These are phyloP conservation scores for Dipteronia sinensis DNA, from an alignment of 345 rosid species.

Conservation along the genomic window DNA sequence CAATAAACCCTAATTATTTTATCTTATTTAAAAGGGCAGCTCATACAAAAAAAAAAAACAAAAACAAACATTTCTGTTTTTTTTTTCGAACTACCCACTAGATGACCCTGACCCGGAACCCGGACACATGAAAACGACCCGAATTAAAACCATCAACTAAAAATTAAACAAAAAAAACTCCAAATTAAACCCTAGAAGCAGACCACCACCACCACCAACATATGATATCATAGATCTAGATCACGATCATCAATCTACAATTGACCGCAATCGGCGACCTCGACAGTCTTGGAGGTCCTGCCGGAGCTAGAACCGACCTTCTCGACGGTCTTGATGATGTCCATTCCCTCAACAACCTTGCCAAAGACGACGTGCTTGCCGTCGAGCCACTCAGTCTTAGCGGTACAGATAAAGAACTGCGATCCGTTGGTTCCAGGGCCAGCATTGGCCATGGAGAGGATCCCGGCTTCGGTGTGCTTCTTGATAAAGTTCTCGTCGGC, in stretches of 20 bases:
- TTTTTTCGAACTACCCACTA: neutral
- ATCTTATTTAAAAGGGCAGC: slow-evolving; percentile 32
- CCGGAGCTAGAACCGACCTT: slow-evolving; percentile 70
- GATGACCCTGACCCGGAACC: neutral
- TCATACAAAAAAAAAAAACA: neutral
- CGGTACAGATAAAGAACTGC: slow-evolving; percentile 74
- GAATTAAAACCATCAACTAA: neutral
- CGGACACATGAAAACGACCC: neutral
- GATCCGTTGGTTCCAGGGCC: slow-evolving; percentile 77
- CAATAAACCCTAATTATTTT: neutral
- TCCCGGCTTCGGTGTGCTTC: slow-evolving; percentile 77
- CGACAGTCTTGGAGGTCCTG: slow-evolving; percentile 55
- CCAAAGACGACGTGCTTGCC: slow-evolving; percentile 90
- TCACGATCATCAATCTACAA: neutral
- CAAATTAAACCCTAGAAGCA: neutral
- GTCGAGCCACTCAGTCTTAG: slow-evolving; percentile 70
- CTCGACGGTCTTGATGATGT: slow-evolving; percentile 59
- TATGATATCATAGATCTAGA: neutral
- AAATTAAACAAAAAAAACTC: neutral
- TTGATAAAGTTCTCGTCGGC: slow-evolving; percentile 72
- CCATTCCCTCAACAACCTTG: slow-evolving; percentile 62
- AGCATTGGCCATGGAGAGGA: slow-evolving; percentile 80
- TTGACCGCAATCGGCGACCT: slow-evolving; percentile 64
- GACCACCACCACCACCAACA: neutral
- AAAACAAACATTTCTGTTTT: neutral